Percentiles rank a stretch among this genome's conserved stretches.
phyloP scores from a whole-genome alignment of 2,329 filamentous ascomycete genomes.

The Cytospora piceae region DNA sequence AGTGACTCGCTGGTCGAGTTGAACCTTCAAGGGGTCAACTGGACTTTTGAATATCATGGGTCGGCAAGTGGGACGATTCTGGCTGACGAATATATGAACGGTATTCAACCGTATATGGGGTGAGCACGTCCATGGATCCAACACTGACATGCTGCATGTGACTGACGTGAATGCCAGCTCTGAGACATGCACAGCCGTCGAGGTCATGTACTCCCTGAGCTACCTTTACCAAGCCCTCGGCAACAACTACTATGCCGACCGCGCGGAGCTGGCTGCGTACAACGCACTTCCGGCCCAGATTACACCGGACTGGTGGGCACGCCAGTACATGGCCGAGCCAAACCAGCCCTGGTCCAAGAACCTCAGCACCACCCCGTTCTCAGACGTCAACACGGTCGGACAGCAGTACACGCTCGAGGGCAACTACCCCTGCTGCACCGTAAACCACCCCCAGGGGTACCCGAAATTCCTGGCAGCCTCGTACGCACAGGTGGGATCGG shows the following conservation, averaged over 20 bases:
- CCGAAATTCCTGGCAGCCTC: conserved; percentile 24
- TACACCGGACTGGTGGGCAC: conserved; percentile 22
- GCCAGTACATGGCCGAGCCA: conserved; percentile 23
- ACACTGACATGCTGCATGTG: background rate
- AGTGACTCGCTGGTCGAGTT: conserved; percentile 17
- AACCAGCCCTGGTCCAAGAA: conserved; percentile 24
- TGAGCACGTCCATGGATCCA: background rate
- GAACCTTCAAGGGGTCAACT: conserved; percentile 21
- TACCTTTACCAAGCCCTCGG: conserved; percentile 24
- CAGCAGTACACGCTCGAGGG: conserved; percentile 28
- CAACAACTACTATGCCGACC: conserved; percentile 19
- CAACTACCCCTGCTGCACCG: conserved; percentile 26
- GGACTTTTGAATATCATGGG: conserved; percentile 21
- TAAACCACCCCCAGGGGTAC: conserved; percentile 26
- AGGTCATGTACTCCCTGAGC: conserved; percentile 27
- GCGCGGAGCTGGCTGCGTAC: conserved; percentile 23
- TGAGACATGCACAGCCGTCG: conserved; percentile 23
- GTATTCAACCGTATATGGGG: conserved; percentile 20
- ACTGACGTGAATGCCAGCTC: conserved; percentile 8
- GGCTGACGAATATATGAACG: conserved; percentile 25
- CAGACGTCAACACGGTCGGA: conserved; percentile 23
- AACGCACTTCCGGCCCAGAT: conserved; percentile 21
- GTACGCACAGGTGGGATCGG: conserved; percentile 9
- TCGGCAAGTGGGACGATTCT: conserved; percentile 24
- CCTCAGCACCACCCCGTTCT: conserved; percentile 24